Evolutionary conservation across 208 protist genomes (phyloP).

Genomic region (Trypanosoma vivax): DNA sequence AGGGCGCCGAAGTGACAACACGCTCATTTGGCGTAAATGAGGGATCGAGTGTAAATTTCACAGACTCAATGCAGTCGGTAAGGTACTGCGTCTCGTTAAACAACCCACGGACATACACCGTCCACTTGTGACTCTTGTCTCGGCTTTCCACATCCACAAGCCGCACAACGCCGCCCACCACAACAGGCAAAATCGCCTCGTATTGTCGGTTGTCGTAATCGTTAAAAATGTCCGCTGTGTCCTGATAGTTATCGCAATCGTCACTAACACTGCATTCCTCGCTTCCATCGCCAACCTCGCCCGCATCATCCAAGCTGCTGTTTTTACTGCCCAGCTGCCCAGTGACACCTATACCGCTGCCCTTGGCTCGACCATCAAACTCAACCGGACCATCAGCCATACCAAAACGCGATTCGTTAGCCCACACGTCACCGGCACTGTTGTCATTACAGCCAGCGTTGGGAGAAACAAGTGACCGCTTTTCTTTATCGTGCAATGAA

Average conservation of each 20-base stretch:
- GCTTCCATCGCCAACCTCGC: neutral
- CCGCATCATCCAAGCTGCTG: neutral
- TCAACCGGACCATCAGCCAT: neutral
- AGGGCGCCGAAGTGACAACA: slow-evolving; percentile 51
- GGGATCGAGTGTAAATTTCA: slow-evolving; percentile 72
- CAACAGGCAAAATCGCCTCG: slow-evolving; percentile 34
- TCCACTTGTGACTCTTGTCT: slow-evolving; percentile 77
- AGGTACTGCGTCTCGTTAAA: slow-evolving; percentile 68
- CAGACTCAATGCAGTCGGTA: slow-evolving; percentile 62
- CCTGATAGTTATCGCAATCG: slow-evolving; percentile 13
- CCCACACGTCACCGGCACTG: too few relatives aligned
- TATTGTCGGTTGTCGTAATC: slow-evolving; percentile 9
- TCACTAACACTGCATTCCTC: neutral
- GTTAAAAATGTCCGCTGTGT: slow-evolving; percentile 2
- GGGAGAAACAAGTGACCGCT: neutral
- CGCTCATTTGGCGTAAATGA: slow-evolving; percentile 68
- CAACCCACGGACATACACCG: slow-evolving; percentile 83
- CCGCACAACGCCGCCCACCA: slow-evolving; percentile 66
- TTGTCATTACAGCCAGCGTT: neutral
- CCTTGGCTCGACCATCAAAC: too few relatives aligned
- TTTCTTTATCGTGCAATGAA: neutral
- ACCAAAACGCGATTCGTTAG: too few relatives aligned
- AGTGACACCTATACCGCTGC: too few relatives aligned
- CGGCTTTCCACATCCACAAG: slow-evolving; percentile 58
- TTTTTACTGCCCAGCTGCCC: neutral